These are phyloP conservation scores for Hamamelis virginiana DNA, from an alignment of 164 flowering plant genomes.

Conservation along the genomic window DNA sequence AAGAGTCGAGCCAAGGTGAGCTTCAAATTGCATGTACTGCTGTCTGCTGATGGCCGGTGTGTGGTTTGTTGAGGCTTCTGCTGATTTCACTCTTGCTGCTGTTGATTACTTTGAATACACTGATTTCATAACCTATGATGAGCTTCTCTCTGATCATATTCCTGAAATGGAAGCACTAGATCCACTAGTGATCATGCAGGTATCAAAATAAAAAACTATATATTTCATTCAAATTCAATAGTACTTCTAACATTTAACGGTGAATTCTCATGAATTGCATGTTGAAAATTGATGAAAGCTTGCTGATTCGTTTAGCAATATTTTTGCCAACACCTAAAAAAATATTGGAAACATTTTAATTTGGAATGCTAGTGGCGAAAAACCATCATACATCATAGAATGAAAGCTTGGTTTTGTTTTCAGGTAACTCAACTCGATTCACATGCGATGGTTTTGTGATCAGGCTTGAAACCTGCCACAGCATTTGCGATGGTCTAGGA, in stretches of 20 bases:
- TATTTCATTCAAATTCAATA: not conserved
- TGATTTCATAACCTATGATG: constrained; percentile 27
- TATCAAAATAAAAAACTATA: constrained; percentile 8
- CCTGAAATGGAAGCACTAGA: constrained; percentile 22
- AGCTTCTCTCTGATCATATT: constrained; percentile 47
- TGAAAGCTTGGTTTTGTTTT: not conserved
- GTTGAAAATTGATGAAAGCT: too few relatives aligned
- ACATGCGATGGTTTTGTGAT: constrained; percentile 58
- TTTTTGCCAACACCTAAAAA: too few relatives aligned
- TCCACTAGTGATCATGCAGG: constrained; percentile 68
- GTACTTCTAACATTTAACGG: too few relatives aligned
- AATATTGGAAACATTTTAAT: too few relatives aligned
- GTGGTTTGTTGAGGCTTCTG: constrained; percentile 58
- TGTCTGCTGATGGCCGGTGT: constrained; percentile 61
- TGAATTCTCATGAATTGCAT: too few relatives aligned
- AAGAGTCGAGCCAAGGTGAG: constrained; percentile 20
- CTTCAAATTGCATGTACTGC: constrained; percentile 46
- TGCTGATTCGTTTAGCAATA: too few relatives aligned
- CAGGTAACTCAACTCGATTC: constrained; percentile 63
- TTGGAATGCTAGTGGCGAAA: not conserved
- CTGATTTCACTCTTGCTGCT: constrained; percentile 38
- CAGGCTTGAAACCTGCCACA: constrained; percentile 63
- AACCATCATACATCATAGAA: too few relatives aligned
- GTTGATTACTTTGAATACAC: constrained; percentile 39
- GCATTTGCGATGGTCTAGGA: constrained; percentile 70